These are phyloP conservation scores for Nectriaceae sp. DNA, from an alignment of 2,329 filamentous ascomycete genomes.

Conservation along the genomic window DNA sequence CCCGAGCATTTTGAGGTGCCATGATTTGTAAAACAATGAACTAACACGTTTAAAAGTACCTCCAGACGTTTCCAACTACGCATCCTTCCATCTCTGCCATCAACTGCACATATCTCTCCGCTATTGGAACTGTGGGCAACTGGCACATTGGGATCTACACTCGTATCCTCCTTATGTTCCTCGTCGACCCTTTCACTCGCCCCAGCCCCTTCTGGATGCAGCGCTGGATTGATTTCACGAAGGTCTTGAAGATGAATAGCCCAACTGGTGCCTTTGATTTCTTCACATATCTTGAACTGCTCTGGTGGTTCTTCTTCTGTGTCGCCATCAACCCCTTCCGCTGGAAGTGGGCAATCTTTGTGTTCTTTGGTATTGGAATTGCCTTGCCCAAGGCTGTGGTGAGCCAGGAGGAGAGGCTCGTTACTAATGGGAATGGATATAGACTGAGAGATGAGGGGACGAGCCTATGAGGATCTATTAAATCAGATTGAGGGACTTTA, in stretches of 20 bases:
- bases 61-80: conserved; percentile 79
- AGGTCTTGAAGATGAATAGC: conserved; percentile 66
- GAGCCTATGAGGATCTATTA: background rate
- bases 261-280: conserved; percentile 83
- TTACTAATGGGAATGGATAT: conserved; percentile 54
- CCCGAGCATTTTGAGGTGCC: too few species aligned
- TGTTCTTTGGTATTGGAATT: conserved; percentile 74
- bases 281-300: conserved; percentile 81
- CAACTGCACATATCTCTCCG: conserved; percentile 80
- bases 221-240: conserved; percentile 84
- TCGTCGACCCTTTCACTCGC: conserved; percentile 74
- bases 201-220: conserved; percentile 76
- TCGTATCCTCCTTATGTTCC: conserved; percentile 81
- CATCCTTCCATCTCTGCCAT: conserved; percentile 76
- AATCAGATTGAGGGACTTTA: too few species aligned
- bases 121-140: conserved; percentile 80
- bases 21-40: too few species aligned
- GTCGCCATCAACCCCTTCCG: conserved; percentile 80
- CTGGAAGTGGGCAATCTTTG: conserved; percentile 88
- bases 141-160: conserved; percentile 93
- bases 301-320: conserved; percentile 85
- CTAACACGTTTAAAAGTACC: too few species aligned
- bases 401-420: conserved; percentile 61
- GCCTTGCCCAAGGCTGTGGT: conserved; percentile 68
- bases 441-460: conserved; percentile 16